phyloP scores from a whole-genome alignment of 495 filamentous ascomycete species.

The Rusavskia elegans region DNA sequence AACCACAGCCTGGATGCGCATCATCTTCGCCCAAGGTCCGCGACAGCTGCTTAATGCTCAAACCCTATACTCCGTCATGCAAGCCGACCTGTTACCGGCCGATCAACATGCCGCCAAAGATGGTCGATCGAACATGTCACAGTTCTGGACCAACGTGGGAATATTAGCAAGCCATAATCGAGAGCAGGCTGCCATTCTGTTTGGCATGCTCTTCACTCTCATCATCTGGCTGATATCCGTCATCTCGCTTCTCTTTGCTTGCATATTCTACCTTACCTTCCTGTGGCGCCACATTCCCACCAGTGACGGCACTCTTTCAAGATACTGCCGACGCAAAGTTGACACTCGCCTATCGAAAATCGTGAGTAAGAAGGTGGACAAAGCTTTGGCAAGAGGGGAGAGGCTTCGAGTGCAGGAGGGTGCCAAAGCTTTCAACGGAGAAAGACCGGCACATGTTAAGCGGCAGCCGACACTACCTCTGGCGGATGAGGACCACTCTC shows the following conservation, averaged over 20 bases:
- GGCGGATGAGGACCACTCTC: conserved; percentile 26
- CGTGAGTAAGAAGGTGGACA: conserved; percentile 66
- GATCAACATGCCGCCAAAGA: conserved; percentile 33
- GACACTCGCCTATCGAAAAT: conserved; percentile 67
- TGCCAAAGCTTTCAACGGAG: conserved; percentile 35
- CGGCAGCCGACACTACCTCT: conserved; percentile 55
- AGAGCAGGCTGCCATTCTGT: conserved; percentile 63
- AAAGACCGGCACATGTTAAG: conserved; percentile 28
- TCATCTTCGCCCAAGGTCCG: conserved; percentile 78
- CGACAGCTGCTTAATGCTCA: conserved; percentile 79
- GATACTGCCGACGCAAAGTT: conserved; percentile 81
- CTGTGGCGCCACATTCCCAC: conserved; percentile 78
- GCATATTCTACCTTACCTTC: conserved; percentile 69
- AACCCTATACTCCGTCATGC: conserved; percentile 66
- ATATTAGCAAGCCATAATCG: conserved; percentile 52
- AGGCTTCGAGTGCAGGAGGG: conserved; percentile 39
- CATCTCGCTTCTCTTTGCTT: conserved; percentile 53
- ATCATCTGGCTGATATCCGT: conserved; percentile 77
- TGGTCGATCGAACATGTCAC: conserved; percentile 33
- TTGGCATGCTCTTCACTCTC: conserved; percentile 81
- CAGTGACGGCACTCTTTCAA: conserved; percentile 57
- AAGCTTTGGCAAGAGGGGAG: conserved; percentile 65
- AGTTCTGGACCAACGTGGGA: conserved; percentile 64
- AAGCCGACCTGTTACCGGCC: conserved; percentile 48
- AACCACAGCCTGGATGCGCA: conserved; percentile 61